Evolutionary conservation across 2,329 filamentous ascomycete species (phyloP).

Genomic region (Aureobasidium subglaciale): DNA sequence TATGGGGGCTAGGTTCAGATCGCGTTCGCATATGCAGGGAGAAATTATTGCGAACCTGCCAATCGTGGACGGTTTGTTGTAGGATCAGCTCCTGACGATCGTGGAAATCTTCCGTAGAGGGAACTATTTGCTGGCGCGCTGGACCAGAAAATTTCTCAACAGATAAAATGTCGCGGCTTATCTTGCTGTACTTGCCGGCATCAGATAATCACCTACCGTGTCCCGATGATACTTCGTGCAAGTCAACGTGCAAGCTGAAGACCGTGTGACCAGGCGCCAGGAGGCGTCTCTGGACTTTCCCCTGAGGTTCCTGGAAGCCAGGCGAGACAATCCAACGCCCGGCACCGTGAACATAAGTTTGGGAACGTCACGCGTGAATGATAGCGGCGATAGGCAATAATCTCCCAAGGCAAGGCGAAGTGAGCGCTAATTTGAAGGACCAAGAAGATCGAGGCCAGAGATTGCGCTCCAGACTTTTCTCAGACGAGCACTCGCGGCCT

Average conservation of each 20-base stretch:
- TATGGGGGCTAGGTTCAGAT: neutral
- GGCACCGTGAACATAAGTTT: neutral
- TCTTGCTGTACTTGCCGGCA: neutral
- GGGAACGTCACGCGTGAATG: neutral
- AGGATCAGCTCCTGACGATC: constrained; percentile 11
- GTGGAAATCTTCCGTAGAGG: neutral
- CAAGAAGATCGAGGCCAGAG: neutral
- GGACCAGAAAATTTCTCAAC: neutral
- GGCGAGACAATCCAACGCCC: constrained; percentile 7
- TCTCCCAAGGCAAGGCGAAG: neutral
- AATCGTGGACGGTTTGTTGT: neutral
- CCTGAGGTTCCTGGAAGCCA: neutral
- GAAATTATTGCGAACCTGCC: constrained; percentile 6
- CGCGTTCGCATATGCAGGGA: constrained; percentile 12
- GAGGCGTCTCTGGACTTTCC: neutral
- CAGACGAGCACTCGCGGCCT: neutral
- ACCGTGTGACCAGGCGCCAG: neutral
- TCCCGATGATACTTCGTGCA: neutral
- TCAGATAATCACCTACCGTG: neutral
- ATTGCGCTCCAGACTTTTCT: neutral
- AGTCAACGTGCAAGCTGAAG: constrained; percentile 1
- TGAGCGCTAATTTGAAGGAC: neutral
- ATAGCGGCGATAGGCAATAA: neutral
- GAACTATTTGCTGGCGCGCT: neutral
- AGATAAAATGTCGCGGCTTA: neutral